These are phyloP conservation scores for Aureobasidium zeae DNA, from an alignment of 2,329 filamentous ascomycete species.

Conservation along the genomic window DNA sequence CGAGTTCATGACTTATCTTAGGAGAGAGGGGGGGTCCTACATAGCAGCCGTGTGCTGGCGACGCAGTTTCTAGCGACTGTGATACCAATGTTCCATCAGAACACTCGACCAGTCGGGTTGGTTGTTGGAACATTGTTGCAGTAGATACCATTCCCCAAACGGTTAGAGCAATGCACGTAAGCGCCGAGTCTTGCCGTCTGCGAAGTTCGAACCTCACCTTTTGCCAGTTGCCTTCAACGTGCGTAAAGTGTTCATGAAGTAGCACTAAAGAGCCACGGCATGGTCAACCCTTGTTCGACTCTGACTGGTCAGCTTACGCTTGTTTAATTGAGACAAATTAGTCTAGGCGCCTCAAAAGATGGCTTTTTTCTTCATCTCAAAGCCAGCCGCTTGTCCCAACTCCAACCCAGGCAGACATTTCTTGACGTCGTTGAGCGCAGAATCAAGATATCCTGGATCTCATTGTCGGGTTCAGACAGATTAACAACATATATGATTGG, in stretches of 20 bases:
- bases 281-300: not conserved
- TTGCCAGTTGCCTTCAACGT: not conserved
- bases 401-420: not conserved
- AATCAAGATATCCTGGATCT: not conserved
- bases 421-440: not conserved
- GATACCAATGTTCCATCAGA: too few relatives aligned
- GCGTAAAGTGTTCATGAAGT: not conserved
- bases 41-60: slow-evolving; percentile 5
- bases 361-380: too few relatives aligned
- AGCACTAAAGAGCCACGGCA: not conserved
- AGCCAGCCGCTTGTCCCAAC: too few relatives aligned
- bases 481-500: not conserved
- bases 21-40: not conserved
- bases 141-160: not conserved
- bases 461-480: not conserved
- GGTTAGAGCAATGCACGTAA: slow-evolving; percentile 4
- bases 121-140: not conserved
- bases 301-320: not conserved
- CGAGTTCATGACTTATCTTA: slow-evolving; percentile 7
- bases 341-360: too few relatives aligned
- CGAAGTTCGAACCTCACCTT: not conserved
- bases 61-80: not conserved
- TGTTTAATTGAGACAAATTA: too few relatives aligned
- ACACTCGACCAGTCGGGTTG: not conserved
- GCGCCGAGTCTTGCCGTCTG: not conserved